phyloP scores from a whole-genome alignment of 768 basidiomycete genomes.

The Lyophyllum shimeji region DNA sequence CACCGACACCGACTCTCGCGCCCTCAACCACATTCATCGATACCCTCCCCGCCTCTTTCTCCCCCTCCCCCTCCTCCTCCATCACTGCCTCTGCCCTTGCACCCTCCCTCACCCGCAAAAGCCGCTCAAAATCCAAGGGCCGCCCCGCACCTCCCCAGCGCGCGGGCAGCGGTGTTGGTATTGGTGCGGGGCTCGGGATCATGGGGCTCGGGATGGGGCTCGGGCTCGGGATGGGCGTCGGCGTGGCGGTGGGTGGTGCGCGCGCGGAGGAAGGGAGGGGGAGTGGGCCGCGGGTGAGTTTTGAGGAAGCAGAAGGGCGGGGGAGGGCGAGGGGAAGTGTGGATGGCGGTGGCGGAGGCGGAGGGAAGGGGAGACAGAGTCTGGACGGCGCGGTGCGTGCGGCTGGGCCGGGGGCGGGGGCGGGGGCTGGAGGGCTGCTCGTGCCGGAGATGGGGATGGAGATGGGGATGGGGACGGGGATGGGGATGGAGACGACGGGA shows the following conservation, averaged over 20 bases:
- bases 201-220: conserved; percentile 26
- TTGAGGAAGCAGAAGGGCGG: too few species aligned
- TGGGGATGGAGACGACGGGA: background rate
- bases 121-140: background rate
- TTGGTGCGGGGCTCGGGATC: conserved; percentile 21
- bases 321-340: background rate
- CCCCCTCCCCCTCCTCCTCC: background rate
- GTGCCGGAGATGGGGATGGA: conserved; percentile 19
- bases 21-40: too few species aligned
- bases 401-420: background rate
- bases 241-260: conserved; percentile 14
- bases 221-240: conserved; percentile 21
- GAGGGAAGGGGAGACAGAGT: background rate
- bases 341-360: background rate
- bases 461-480: background rate
- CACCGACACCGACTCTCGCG: too few species aligned
- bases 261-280: background rate
- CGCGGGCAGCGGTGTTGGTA: conserved; percentile 13
- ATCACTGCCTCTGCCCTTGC: background rate
- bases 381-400: background rate
- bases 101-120: background rate
- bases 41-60: background rate
- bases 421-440: conserved; percentile 17
- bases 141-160: background rate
- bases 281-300: background rate